Evolutionary conservation across 805 yeast species (phyloP), one percentile per base, ranked within the genome.

Genomic region (Lipomyces kockii): DNA sequence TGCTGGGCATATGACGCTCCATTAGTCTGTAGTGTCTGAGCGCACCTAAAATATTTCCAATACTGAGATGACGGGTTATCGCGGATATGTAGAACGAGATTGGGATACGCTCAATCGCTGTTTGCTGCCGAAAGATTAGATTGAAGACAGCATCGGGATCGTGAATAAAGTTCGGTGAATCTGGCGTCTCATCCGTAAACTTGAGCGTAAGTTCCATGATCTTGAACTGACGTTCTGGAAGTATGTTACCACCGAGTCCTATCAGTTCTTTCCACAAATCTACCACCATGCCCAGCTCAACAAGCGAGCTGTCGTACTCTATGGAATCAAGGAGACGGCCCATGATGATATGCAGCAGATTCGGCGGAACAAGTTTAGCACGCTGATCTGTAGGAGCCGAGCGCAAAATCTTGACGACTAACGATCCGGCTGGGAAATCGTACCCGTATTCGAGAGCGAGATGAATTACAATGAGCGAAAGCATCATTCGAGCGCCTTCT

Each of bases 141-240:
- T 17, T 56, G 8, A 37, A 3, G 35, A 59, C 49, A 27, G 32
- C 32, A 14, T 9, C 34, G 27, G 55, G 55, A 17, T 51, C 57
- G 39, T 25, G 62, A n/a, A 46, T 37, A 20, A n/a, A 59, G 17
- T n/a, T 27, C 49, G 37, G 25, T 1, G 55, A 46, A 20, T 20
- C 39, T 0, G 34, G 20, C 11, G 4, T 17, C 5, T 27, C 49
- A 6, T 20, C 54, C 6, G 69, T 66, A 39, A 62, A 35, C 9
- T 54, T 39, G 39, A 66, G 39, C n/a, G 69, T 60, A 17, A 35
- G 32, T 37, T 66, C 63, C 66, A 66, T 58, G 32, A 66, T n/a
- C 25, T 32, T 39, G 35, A 66, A 51, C 29, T 66, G 65, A 57
- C 58, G 66, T 25, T 29, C 37, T 11, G 39, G 57, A 2, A 61